A percentile compares a stretch with the other conserved stretches of the same genome.
Evolutionary conservation across 2,329 filamentous ascomycete genomes (phyloP).

Genomic region (Xylariaceae sp.): DNA sequence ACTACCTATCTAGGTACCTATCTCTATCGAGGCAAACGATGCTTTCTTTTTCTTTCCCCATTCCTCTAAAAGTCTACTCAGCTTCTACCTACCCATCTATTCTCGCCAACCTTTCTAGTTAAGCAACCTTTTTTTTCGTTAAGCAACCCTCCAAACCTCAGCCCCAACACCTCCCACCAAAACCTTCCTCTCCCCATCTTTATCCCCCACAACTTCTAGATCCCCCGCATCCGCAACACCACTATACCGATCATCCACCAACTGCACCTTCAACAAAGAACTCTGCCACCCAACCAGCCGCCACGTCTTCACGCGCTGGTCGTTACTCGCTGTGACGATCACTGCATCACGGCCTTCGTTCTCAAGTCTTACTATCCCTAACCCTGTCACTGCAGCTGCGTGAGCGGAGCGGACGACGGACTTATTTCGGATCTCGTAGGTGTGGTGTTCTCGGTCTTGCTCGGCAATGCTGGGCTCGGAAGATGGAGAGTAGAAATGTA

Average conservation of each 20-base stretch:
- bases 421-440: conserved; percentile 21
- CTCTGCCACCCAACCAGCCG: conserved; percentile 26
- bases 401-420: conserved; percentile 54
- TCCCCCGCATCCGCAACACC: conserved; percentile 56
- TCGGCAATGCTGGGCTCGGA: neutral
- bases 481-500: conserved; percentile 22
- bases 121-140: neutral
- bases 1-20: no score
- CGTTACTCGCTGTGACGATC: conserved; percentile 50
- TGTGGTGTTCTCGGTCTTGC: neutral
- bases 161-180: conserved; percentile 27
- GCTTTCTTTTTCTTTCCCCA: no score
- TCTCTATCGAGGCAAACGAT: no score
- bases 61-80: neutral
- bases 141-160: conserved; percentile 23
- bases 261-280: conserved; percentile 29
- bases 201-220: conserved; percentile 36
- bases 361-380: conserved; percentile 34
- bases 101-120: neutral
- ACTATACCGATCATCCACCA: conserved; percentile 49
- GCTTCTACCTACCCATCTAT: neutral
- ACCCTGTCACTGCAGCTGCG: conserved; percentile 63
- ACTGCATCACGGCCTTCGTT: conserved; percentile 20
- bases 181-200: conserved; percentile 10
- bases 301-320: conserved; percentile 57